Base-by-base conservation (phyloP, 306 rosid genomes). In the Boehmeria nivea region DNA sequence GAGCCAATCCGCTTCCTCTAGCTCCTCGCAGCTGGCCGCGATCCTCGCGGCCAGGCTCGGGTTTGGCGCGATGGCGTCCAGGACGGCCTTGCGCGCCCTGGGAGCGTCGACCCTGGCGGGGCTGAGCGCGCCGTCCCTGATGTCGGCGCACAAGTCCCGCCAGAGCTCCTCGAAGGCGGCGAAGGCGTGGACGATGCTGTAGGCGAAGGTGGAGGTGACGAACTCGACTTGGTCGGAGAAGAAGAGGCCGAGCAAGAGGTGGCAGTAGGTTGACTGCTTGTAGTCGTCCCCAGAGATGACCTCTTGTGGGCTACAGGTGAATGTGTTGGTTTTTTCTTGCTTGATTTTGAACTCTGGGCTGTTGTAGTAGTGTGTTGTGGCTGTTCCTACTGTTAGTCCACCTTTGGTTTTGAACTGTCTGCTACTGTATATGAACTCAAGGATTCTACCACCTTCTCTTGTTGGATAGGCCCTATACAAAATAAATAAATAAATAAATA, bases 391-490 rank as follows among this genome's bases (percentile, higher is more conserved):
- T 0, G 72, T 65, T 77, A 91, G 47, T 0, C 88, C 91, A 64
- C 96, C 98, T 63, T 81, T 78, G 10, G 95, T 78, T 73, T 76
- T 83, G 72, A 60, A 78, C 71, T 70, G 74, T 24, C 71, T 82
- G 81, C 98, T 87, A 71, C 98, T 77, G 71, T 91, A 91, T 74
- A 84, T 87, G 58, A 91, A 82, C 58, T 91, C 98, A 14, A 91
- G 79, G 46, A 78, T 65, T 76, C 60, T 78, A 23, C 94, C 88
- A 53, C 96, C 98, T 72, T 80, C 83, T 26, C 69, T 84, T 52
- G 62, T 80, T 20, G 95, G 96, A 54, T 84, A 87, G 56, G 73
- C 78, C 72, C 95, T 88, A 57, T 14, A 26, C 12, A 38, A 37
- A 14, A 26, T 22, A 21, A 28, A 21, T 1, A 16, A 36, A 55